Base-by-base conservation (phyloP, 768 basidiomycete species). In the Postia placenta region DNA sequence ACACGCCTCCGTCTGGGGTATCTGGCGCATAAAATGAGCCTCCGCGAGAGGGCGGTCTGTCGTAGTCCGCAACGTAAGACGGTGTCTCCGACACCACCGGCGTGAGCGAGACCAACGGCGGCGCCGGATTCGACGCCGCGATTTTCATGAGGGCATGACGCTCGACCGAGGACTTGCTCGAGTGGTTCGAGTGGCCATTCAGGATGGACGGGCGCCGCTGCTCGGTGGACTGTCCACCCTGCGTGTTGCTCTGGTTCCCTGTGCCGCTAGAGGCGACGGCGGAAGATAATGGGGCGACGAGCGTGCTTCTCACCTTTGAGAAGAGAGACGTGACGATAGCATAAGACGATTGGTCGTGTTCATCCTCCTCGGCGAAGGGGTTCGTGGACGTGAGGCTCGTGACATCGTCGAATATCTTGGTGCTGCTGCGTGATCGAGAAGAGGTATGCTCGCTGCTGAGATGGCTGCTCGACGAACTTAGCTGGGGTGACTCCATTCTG, bases 291-390 rank as follows among this genome's bases (percentile, higher is more conserved):
- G 88, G 85, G 0, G 79, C 76, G 28, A 86, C 73, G 17, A 92
- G 75, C 5, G 86, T 84, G 58, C 77, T 91, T 71, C 85, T 90
- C 74, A 93, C 79, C 54, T 83, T 80, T 26, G 83, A 88, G 48
- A 92, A 76, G 23, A 93, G 70, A 19, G 86, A 87, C 0, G 87
- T 81, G 50, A 92, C 85, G 47, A 92, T 73, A 5, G 87, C 83
- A 63, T 90, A 91, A 14, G 87, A 91, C 6, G 88, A 85, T 58
- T 88, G 85, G 56, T 92, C 90, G 61, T 89, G 80, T 66, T 92
- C 91, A 62, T 92, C 90, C 63, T 93, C 92, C 61, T 91, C 88
- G n/a, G 87, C 81, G 70, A 92, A 93, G 5, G 89, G 89, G 63
- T 92, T 92, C 74, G 87, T 91, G 43, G 87, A 87, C 24, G 92